Evolutionary conservation across 1,284 basidiomycete species (phyloP), one percentile per base, ranked within the genome.

Genomic region (Xerocomus alliaceus): DNA sequence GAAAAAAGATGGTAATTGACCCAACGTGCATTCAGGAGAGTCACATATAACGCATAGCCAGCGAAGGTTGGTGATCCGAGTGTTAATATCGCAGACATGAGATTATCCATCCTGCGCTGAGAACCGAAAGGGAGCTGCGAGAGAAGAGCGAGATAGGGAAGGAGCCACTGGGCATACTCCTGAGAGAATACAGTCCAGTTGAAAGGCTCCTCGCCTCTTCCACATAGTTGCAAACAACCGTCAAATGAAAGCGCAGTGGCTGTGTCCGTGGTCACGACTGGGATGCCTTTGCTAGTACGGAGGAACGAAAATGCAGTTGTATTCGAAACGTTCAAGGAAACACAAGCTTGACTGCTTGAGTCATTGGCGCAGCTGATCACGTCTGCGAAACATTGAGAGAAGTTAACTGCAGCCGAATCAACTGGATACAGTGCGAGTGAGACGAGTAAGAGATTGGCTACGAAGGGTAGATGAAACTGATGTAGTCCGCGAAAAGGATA

Each of bases 41-140:
- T 76, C 47, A 78, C 13, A 22, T 64, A 70, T 20, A 79, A 37
- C 2, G 77, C 76, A 62, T 77, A 77, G 6, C 68, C 67, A 0
- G 76, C 73, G 18, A 78, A 68, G 2, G 64, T 65, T 0, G 76
- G 77, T 2, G 77, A 78, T 5, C 77, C 76, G 20, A 79, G 62
- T 17, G 76, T 71, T 47, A 78, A 54, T 24, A 71, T 12, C 1
- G 64, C 68, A 32, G 77, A 77, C 65, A 75, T 65, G 46, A 78
- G 56, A 26, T 78, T 73, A 26, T 77, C 71, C 17, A 39, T 56
- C 26, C 62, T 65, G 37, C 58, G 59, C 2, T 15, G 56, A 29
- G 76, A 70, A 20, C 80, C 80, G 42, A 80, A 83, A 2, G 81
- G 81, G 7, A 83, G 72, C 49, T 82, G 81, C 0, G 81, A 81